A percentile compares a stretch with the other conserved stretches of the same genome.
phyloP scores from a whole-genome alignment of 1,139 yeast genomes.

The Geotrichum macrosporum region DNA sequence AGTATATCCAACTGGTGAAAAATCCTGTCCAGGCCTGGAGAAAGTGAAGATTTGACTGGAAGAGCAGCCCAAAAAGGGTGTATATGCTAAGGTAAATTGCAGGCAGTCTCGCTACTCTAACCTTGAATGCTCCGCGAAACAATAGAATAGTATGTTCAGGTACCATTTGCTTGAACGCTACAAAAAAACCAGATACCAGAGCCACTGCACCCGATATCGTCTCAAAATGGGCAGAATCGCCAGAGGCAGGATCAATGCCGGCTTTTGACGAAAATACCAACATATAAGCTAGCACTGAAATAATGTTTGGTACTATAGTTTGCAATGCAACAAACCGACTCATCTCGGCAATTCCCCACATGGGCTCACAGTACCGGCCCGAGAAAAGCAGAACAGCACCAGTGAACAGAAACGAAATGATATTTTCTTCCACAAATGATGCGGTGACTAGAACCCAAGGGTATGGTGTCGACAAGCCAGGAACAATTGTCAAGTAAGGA shows the following conservation, averaged over 20 bases:
- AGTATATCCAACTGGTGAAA: constrained; percentile 63
- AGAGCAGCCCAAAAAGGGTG: constrained; percentile 34
- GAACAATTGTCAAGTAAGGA: constrained; percentile 68
- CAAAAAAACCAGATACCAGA: constrained; percentile 68
- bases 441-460: constrained; percentile 77
- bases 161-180: constrained; percentile 78
- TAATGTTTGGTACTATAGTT: constrained; percentile 56
- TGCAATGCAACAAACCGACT: constrained; percentile 54
- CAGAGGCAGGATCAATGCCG: constrained; percentile 13
- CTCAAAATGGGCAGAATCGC: constrained; percentile 3
- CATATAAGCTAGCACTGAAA: constrained; percentile 31
- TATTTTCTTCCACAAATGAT: constrained; percentile 62
- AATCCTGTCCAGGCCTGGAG: constrained; percentile 65
- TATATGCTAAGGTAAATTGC: constrained; percentile 51
- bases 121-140: constrained; percentile 57
- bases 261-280: neutral
- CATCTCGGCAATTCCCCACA: constrained; percentile 59
- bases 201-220: constrained; percentile 56
- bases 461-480: constrained; percentile 52
- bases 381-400: constrained; percentile 51
- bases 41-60: constrained; percentile 29
- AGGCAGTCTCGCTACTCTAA: constrained; percentile 67
- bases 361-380: constrained; percentile 48
- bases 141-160: constrained; percentile 81
- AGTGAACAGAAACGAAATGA: constrained; percentile 51